Evolutionary conservation across 129 eudicot species (phyloP).

Genomic region (Solidago caesia): DNA sequence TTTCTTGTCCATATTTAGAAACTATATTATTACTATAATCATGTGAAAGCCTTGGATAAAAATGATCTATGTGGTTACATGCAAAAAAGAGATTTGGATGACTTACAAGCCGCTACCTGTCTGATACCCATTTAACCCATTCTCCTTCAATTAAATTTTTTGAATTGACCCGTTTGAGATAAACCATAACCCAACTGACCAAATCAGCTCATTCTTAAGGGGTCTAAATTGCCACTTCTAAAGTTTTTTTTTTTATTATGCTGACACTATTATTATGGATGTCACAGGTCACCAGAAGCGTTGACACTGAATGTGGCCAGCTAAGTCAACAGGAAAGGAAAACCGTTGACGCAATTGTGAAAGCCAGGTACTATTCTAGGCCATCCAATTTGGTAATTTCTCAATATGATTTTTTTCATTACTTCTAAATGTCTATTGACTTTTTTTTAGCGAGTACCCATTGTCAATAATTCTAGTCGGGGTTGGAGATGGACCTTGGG

Average conservation of each 20-base stretch:
- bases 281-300: constrained; percentile 88
- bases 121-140: too few relatives aligned
- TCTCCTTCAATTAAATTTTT: too few relatives aligned
- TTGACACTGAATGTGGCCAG: constrained; percentile 71
- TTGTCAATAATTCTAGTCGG: constrained; percentile 85
- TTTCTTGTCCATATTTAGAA: background rate
- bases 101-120: too few relatives aligned
- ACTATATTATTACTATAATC: too few relatives aligned
- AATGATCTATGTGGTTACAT: too few relatives aligned
- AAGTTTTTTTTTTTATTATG: too few relatives aligned
- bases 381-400: background rate
- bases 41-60: too few relatives aligned
- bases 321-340: constrained; percentile 79
- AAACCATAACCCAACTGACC: background rate
- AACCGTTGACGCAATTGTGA: constrained; percentile 90
- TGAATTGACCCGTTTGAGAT: background rate
- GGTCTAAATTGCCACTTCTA: background rate
- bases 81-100: too few relatives aligned
- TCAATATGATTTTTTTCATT: background rate
- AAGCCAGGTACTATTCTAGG: constrained; percentile 62
- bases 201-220: background rate
- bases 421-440: constrained; percentile 9
- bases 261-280: background rate
- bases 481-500: constrained; percentile 99
- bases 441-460: constrained; percentile 71